Base-by-base conservation (phyloP, 768 basidiomycete genomes). In the Pleurotus cornucopiae region DNA sequence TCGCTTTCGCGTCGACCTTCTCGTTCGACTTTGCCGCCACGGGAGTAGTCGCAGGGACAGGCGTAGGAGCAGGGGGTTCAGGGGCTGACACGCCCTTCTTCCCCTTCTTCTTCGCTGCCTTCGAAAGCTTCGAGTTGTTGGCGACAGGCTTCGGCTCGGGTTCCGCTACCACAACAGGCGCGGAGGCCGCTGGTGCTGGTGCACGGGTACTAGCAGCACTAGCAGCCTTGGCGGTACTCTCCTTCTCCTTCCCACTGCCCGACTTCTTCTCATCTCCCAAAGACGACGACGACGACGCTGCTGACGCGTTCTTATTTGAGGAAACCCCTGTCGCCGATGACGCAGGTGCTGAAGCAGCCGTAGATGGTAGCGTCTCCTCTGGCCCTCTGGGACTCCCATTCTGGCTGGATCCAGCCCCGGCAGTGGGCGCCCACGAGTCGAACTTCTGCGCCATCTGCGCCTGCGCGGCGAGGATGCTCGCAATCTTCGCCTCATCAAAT, bases 371-470 rank as follows among this genome's bases (percentile, higher is more conserved):
- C n/a, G 13, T 16, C 14, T n/a, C 51, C 9, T 21, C 51, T n/a
- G 14, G 7, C 23, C 39, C 23, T 23, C 20, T 53, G 7, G 51
- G 51, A 23, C 51, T 53, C 7, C 39, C 51, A 9, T 16, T 30
- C 51, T 53, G 39, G 30, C 30, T 34, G 37, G 51, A 53, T 37
- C 51, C 51, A 26, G 14, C 14, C 23, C 48, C 48, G 5, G 30
- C 21, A 20, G 12, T 26, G 6, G 49, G 38, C 37, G 18, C 23
- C 51, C 51, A 53, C 5, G 34, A 37, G 38, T 53, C 51, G 14
- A 53, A 53, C 39, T 53, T 53, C 18, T 53, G 51, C 34, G 51
- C 51, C 51, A 53, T 53, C 39, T 53, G 37, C 14, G 39, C 39
- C 39, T 53, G 51, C 21, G 51, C 34, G 11, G 51, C 51, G 3